Evolutionary conservation across 306 rosid species (phyloP).

Genomic region (Luffa acutangula): DNA sequence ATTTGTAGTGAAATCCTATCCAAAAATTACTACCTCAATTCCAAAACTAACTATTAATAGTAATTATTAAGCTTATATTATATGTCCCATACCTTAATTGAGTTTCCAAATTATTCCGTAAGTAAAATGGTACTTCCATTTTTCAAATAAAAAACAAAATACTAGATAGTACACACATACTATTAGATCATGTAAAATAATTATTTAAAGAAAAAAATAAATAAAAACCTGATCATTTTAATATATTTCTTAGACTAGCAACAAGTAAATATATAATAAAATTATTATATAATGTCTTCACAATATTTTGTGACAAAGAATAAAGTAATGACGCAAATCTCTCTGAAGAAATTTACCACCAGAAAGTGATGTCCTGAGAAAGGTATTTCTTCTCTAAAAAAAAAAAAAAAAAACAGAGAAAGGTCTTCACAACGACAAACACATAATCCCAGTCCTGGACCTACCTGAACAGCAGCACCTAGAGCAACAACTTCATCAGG

Average conservation of each 20-base stretch:
- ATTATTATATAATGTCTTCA: not conserved
- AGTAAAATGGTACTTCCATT: not conserved
- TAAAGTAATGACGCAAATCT: not conserved
- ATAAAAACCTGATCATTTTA: not conserved
- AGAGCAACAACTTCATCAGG: constrained; percentile 97
- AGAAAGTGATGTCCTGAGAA: not conserved
- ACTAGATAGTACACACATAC: not conserved
- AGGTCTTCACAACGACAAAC: not conserved
- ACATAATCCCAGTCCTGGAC: not conserved
- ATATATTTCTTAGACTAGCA: not conserved
- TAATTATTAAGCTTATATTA: no score
- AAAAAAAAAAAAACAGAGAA: not conserved
- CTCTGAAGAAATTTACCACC: not conserved
- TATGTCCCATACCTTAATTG: not conserved
- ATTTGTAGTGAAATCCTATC: not conserved
- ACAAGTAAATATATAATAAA: not conserved
- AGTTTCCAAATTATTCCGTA: not conserved
- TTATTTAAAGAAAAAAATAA: not conserved
- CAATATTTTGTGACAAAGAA: not conserved
- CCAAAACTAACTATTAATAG: not conserved
- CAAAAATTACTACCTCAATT: not conserved
- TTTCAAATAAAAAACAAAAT: not conserved
- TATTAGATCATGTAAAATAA: not conserved
- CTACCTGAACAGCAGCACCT: constrained; percentile 95
- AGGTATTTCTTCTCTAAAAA: no score